Base-by-base conservation (phyloP, 345 rosid species). In the Citrus glauca region DNA sequence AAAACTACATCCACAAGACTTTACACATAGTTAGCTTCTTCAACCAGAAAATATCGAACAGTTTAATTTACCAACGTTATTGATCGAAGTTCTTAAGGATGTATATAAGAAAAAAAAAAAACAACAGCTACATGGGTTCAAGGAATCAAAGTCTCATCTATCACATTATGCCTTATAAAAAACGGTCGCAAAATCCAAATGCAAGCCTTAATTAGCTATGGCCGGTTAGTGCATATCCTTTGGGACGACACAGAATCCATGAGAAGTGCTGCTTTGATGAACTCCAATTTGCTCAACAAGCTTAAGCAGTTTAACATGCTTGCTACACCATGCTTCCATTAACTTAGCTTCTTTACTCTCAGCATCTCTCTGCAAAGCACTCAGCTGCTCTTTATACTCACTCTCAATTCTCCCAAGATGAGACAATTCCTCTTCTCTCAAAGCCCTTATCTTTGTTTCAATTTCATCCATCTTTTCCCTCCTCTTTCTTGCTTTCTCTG, bases 401-500 rank as follows among this genome's bases (percentile, higher is more conserved):
- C 56, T 76, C 57, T 81, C 83, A 6, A 81, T 66, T 55, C 77
- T 76, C 30, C 83, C 77, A 7, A 64, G 53, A 81, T 56, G 57
- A 40, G 63, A 68, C 28, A 42, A 55, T 16, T 80, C 83, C n/a
- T 80, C 83, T 5, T 80, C 83, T 56, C 76, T 80, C 71, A 80
- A 40, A 38, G 68, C 22, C 61, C 77, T 14, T n/a, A 81, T 77
- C 74, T 77, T 77, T 9, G 71, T 59, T 68, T 81, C 80, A 16
- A 72, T 67, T 40, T 81, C 84, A 69, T 77, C 84, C 84, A 72
- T 66, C 25, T 81, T 77, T 38, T 81, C 81, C 22, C 74, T 77
- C 70, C 64, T 81, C 59, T 72, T 77, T n/a, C 84, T 77, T 0
- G 74, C 75, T 30, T 81, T 81, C 63, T 77, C 80, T 0, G 84